These are phyloP conservation scores for Russula earlei DNA, from an alignment of 768 basidiomycete genomes.

Conservation along the genomic window DNA sequence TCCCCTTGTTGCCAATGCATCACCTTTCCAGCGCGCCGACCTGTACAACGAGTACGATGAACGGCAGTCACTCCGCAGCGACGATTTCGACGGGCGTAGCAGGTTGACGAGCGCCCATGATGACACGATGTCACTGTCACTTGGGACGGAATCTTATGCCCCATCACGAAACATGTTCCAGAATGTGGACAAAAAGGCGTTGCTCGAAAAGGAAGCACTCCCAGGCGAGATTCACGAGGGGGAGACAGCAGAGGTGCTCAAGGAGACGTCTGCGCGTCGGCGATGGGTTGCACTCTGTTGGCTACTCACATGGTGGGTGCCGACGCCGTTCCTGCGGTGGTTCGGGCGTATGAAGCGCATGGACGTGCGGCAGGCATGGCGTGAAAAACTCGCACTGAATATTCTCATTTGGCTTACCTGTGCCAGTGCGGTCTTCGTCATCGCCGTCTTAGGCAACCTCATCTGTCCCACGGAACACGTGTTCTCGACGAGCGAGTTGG, in stretches of 20 bases:
- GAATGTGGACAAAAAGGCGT: slow-evolving; percentile 60
- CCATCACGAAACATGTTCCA: slow-evolving; percentile 96
- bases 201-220: slow-evolving; percentile 73
- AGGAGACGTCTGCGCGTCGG: slow-evolving; percentile 69
- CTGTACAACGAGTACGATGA: slow-evolving; percentile 74
- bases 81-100: slow-evolving; percentile 75
- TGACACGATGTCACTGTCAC: slow-evolving; percentile 68
- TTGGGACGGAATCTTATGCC: slow-evolving; percentile 88
- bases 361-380: slow-evolving; percentile 93
- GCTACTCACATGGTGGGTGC: slow-evolving; percentile 89
- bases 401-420: slow-evolving; percentile 94
- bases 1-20: slow-evolving; percentile 76
- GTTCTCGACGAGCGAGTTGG: slow-evolving; percentile 69
- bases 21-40: slow-evolving; percentile 71
- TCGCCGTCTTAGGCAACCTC: slow-evolving; percentile 73
- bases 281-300: slow-evolving; percentile 85
- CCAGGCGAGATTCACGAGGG: slow-evolving; percentile 81
- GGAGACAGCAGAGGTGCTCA: slow-evolving; percentile 81
- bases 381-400: slow-evolving; percentile 93
- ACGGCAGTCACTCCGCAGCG: slow-evolving; percentile 58
- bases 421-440: slow-evolving; percentile 83
- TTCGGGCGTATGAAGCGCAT: slow-evolving; percentile 89
- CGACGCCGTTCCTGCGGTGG: slow-evolving; percentile 54
- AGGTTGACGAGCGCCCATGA: slow-evolving; percentile 70
- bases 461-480: slow-evolving; percentile 96